A percentile compares a stretch with the other conserved stretches of the same genome.
Conservation (phyloP, 495 filamentous ascomycete species). For the Penicillium angulare region DNA sequence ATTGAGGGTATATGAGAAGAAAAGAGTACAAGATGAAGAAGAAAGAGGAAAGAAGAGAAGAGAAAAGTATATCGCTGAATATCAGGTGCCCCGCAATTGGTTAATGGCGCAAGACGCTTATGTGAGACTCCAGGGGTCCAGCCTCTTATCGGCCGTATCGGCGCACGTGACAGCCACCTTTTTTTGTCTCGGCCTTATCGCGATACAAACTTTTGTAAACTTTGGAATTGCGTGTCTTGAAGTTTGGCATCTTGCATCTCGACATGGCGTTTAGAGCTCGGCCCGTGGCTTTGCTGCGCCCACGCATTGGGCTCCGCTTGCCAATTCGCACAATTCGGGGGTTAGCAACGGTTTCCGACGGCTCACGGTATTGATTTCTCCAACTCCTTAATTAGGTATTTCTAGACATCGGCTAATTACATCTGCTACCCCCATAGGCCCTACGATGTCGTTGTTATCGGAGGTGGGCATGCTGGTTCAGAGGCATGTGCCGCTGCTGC, state of each 20-base stretch:
- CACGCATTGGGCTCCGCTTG: slow-evolving; percentile 28
- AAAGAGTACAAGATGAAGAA: neutral
- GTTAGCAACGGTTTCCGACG: slow-evolving; percentile 49
- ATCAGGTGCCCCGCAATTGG: slow-evolving; percentile 46
- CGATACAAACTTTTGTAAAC: neutral
- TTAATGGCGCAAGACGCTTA: slow-evolving; percentile 32
- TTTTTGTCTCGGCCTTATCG: slow-evolving; percentile 24
- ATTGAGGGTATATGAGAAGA: neutral
- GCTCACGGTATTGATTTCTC: slow-evolving; percentile 34
- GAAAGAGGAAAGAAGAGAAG: slow-evolving; percentile 2
- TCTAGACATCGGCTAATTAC: neutral
- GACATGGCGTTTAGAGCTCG: slow-evolving; percentile 39
- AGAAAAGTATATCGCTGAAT: slow-evolving; percentile 38
- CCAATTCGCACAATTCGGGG: slow-evolving; percentile 24
- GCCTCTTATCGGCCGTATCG: neutral
- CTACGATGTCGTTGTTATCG: slow-evolving; percentile 93
- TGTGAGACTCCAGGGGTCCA: slow-evolving; percentile 16
- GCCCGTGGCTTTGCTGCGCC: slow-evolving; percentile 28
- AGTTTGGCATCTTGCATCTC: slow-evolving; percentile 7
- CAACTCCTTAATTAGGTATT: neutral
- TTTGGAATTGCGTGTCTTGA: neutral
- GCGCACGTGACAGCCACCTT: slow-evolving; percentile 23
- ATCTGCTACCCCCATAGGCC: slow-evolving; percentile 50
- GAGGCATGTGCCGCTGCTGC: slow-evolving; percentile 95
- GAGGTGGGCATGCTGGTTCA: slow-evolving; percentile 91